Conservation (phyloP, 768 basidiomycete genomes). For the Macrolepiota dolichaula region DNA sequence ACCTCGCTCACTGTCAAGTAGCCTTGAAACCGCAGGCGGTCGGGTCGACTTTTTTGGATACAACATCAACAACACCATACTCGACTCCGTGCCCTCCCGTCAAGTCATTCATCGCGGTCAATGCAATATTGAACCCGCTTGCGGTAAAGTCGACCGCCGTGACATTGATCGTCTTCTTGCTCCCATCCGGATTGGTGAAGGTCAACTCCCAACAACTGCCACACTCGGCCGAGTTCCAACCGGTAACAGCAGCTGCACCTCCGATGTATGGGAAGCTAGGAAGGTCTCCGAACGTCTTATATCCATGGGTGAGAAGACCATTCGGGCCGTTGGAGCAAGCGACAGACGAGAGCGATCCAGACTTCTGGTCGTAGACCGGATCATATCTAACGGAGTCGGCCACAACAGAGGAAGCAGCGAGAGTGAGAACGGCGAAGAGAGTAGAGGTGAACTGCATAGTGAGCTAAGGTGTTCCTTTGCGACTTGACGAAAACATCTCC, state of each 20-base stretch:
- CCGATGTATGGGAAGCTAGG: constrained; percentile 62
- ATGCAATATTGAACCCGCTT: constrained; percentile 45
- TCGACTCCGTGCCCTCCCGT: constrained; percentile 43
- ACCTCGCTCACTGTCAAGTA: background rate
- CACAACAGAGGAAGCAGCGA: constrained; percentile 20
- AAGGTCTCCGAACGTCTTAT: constrained; percentile 45
- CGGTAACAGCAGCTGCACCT: constrained; percentile 46
- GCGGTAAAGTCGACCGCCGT: constrained; percentile 51
- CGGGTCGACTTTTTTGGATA: constrained; percentile 35
- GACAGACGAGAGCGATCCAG: constrained; percentile 35
- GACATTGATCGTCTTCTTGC: constrained; percentile 37
- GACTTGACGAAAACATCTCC: background rate
- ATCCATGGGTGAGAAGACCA: constrained; percentile 44
- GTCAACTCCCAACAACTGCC: constrained; percentile 61
- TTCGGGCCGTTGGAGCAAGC: constrained; percentile 48
- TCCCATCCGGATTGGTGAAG: constrained; percentile 32
- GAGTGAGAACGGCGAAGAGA: constrained; percentile 22
- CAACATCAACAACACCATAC: constrained; percentile 45
- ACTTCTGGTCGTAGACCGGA: constrained; percentile 42
- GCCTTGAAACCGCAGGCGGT: constrained; percentile 47
- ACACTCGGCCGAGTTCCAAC: constrained; percentile 51
- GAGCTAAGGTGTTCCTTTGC: background rate
- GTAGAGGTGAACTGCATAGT: constrained; percentile 31
- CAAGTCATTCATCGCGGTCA: constrained; percentile 51
- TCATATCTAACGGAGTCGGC: constrained; percentile 38